Evolutionary conservation across 139 green algal genomes (phyloP).

Genomic region (Chlorella sp.): DNA sequence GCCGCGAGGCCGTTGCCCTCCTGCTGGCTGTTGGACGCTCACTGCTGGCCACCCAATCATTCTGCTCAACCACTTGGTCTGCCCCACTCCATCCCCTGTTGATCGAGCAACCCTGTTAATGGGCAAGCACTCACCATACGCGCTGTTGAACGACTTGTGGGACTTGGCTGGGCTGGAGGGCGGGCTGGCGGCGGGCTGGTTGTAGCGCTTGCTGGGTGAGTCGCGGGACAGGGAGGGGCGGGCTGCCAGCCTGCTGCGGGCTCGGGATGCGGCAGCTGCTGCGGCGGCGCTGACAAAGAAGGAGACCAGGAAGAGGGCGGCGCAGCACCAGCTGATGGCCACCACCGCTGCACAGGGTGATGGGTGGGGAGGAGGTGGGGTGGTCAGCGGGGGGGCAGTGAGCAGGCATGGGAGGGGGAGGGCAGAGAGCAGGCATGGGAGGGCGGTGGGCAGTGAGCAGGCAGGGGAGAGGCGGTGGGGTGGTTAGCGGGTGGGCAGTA

Average conservation of each 20-base stretch:
- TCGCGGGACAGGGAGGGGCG: not conserved
- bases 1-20: too few relatives aligned
- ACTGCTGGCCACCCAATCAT: too few relatives aligned
- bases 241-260: not conserved
- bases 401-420: too few relatives aligned
- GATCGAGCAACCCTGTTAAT: not conserved
- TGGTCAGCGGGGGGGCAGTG: too few relatives aligned
- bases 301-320: not conserved
- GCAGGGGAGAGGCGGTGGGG: too few relatives aligned
- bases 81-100: not conserved
- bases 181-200: slow-evolving; percentile 3
- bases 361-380: not conserved
- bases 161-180: slow-evolving; percentile 18
- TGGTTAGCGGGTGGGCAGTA: not conserved
- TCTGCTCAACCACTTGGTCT: too few relatives aligned
- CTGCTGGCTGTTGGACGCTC: not conserved
- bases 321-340: slow-evolving; percentile 3
- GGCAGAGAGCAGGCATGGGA: not conserved
- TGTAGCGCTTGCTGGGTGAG: not conserved
- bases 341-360: slow-evolving; percentile 5
- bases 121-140: not conserved
- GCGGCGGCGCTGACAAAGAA: slow-evolving; percentile 2
- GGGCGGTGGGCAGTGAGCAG: not conserved
- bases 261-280: slow-evolving; percentile 3
- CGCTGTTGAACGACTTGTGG: not conserved